Evolutionary conservation across 2,329 filamentous ascomycete genomes (phyloP).

Genomic region (Phyllosticta ampelicida): DNA sequence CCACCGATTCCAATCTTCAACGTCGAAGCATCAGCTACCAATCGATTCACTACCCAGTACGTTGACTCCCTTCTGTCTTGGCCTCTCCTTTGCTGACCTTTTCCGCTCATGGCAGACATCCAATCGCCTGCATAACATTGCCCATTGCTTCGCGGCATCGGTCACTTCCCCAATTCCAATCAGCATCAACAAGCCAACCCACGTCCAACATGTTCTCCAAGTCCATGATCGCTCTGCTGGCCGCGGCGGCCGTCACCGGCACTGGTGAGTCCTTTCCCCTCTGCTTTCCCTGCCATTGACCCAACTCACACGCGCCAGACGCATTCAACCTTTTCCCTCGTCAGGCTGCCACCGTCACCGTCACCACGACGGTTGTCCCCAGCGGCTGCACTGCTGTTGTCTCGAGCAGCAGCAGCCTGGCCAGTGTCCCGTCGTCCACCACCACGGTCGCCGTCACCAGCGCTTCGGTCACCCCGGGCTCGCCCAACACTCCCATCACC

Average conservation of each 20-base stretch:
- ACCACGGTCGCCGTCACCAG: neutral
- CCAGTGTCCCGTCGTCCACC: neutral
- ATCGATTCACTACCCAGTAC: neutral
- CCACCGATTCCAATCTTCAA: neutral
- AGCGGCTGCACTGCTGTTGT: neutral
- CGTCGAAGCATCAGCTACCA: neutral
- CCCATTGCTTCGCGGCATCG: neutral
- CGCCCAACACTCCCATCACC: neutral
- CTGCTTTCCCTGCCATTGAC: neutral
- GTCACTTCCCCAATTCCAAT: neutral
- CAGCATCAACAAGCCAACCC: neutral
- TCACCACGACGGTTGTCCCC: conserved; percentile 1
- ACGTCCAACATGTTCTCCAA: conserved; percentile 5
- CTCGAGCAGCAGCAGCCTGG: neutral
- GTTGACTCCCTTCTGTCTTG: neutral
- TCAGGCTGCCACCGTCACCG: neutral
- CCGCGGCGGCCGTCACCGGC: neutral
- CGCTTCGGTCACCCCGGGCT: neutral
- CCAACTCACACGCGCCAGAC: neutral
- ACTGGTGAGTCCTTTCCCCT: neutral
- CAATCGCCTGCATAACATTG: neutral
- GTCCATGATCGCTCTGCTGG: neutral
- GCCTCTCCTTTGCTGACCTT: neutral
- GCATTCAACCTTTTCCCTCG: conserved; percentile 2
- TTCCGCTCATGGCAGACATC: neutral